Evolutionary conservation across 208 protist species (phyloP).

Genomic region (Acanthamoeba divionensis): DNA sequence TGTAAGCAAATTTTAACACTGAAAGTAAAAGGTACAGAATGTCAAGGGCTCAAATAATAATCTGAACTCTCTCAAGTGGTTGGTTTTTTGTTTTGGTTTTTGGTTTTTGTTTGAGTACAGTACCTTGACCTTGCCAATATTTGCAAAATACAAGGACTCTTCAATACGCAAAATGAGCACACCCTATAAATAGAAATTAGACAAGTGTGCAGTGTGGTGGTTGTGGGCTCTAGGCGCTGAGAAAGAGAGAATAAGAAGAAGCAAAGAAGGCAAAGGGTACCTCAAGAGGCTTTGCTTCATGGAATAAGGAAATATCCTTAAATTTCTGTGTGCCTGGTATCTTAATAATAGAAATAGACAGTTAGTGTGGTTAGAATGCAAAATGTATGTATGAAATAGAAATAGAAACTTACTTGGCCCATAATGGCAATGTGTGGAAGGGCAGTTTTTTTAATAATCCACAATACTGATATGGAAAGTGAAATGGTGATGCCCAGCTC

Average conservation of each 20-base stretch:
- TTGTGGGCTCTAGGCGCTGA: no score
- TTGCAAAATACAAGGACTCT: slow-evolving; percentile 36
- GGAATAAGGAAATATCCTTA: slow-evolving; percentile 30
- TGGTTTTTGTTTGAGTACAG: no score
- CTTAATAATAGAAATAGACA: no score
- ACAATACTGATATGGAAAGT: slow-evolving; percentile 1
- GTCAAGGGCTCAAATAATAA: no score
- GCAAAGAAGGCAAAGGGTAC: neutral
- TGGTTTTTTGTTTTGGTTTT: no score
- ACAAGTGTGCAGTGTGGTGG: no score
- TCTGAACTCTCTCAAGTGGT: no score
- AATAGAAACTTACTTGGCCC: no score
- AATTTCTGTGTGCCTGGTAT: slow-evolving; percentile 23
- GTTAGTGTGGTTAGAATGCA: no score
- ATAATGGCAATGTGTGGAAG: slow-evolving; percentile 25
- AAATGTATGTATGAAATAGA: no score
- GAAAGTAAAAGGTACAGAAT: no score
- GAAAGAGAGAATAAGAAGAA: neutral
- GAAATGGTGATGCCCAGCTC: slow-evolving; percentile 29
- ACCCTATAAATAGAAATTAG: slow-evolving; percentile 6
- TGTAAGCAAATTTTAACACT: no score
- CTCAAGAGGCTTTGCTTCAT: neutral
- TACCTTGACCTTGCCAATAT: slow-evolving; percentile 31
- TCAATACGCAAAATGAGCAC: slow-evolving; percentile 23
- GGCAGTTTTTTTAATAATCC: slow-evolving; percentile 33